Base-by-base conservation (phyloP, 2,329 filamentous ascomycete species). In the Calonectria honghensis region DNA sequence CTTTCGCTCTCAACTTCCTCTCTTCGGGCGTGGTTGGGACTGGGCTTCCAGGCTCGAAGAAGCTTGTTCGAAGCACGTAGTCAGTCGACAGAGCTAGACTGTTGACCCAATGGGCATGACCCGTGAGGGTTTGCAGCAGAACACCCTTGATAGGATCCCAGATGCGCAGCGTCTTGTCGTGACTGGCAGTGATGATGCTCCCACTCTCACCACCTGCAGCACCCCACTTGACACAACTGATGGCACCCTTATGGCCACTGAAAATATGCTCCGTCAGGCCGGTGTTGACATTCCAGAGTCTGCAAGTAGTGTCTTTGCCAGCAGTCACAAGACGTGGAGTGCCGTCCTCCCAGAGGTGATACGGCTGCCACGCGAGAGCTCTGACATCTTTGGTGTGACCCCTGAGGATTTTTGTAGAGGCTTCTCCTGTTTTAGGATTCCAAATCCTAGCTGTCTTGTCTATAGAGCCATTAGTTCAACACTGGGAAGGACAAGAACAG, bases 131-230 rank as follows among this genome's bases (percentile, higher is more conserved):
- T 16, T 63, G 57, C 24, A 63, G 35, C 57, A 63, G 16, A 16
- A 63, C 57, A 11, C 57, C 57, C 57, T 63, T 63, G 37, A 63
- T 29, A 10, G 57, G 57, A 31, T 63, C 57, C 57, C 57, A 63
- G n/a, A 63, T 63, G 7, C 57, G 57, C 57, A 63, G 24, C 13
- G 57, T 63, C 57, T 63, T 63, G 5, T 63, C 57, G 24, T 63
- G 57, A 20, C 57, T 63, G 7, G 57, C 57, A 37, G 57, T 63
- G 14, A 63, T 63, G n/a, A 63, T 41, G 24, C 35, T 63, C 1
- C 57, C 57, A 24, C n/a, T 63, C 57, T 63, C 57, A 27, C 57
- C 57, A 35, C 57, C 57, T 27, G 32, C 35, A 14, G n/a, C 57
- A 29, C 35, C 57, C 57, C 57, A 63, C 24, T 63, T 63, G 24